Percentiles rank a stretch among this genome's conserved stretches.
Evolutionary conservation across 306 rosid genomes (phyloP).

Genomic region (Gynostemma pentaphyllum): DNA sequence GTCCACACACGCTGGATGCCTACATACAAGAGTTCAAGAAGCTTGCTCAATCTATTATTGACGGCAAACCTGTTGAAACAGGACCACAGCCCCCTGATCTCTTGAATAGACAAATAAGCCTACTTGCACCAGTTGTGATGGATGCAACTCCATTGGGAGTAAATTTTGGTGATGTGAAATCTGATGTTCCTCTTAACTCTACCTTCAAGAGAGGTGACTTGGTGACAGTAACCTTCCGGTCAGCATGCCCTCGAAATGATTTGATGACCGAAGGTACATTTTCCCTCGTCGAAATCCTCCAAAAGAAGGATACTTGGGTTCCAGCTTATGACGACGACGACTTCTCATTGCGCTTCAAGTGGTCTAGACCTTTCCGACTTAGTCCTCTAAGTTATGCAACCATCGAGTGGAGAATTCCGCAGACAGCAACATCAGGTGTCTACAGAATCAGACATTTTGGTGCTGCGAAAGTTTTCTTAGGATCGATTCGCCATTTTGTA

Average conservation of each 20-base stretch:
- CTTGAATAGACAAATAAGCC: constrained; percentile 55
- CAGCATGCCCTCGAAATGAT: constrained; percentile 88
- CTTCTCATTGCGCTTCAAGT: constrained; percentile 70
- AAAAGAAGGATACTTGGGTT: constrained; percentile 48
- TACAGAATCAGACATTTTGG: constrained; percentile 77
- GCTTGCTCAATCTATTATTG: constrained; percentile 54
- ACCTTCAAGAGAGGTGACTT: constrained; percentile 47
- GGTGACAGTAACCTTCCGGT: constrained; percentile 64
- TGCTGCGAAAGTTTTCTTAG: constrained; percentile 51
- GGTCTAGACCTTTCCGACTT: constrained; percentile 66
- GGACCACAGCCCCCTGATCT: constrained; percentile 92
- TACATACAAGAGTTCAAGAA: constrained; percentile 87
- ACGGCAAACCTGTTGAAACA: constrained; percentile 25
- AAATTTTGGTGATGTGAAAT: constrained; percentile 54
- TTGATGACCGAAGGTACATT: constrained; percentile 93
- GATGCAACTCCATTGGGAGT: constrained; percentile 59
- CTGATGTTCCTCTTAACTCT: constrained; percentile 54
- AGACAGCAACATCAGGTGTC: constrained; percentile 45
- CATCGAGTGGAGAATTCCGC: constrained; percentile 75
- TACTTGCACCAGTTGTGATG: constrained; percentile 69
- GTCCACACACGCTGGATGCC: constrained; percentile 71
- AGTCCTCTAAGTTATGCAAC: constrained; percentile 59
- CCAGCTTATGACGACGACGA: constrained; percentile 87
- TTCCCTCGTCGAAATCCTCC: constrained; percentile 64
- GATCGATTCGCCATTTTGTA: constrained; percentile 65